Evolutionary conservation across 768 basidiomycete species (phyloP), one percentile per base, ranked within the genome.

Genomic region (Baorangia bicolor): DNA sequence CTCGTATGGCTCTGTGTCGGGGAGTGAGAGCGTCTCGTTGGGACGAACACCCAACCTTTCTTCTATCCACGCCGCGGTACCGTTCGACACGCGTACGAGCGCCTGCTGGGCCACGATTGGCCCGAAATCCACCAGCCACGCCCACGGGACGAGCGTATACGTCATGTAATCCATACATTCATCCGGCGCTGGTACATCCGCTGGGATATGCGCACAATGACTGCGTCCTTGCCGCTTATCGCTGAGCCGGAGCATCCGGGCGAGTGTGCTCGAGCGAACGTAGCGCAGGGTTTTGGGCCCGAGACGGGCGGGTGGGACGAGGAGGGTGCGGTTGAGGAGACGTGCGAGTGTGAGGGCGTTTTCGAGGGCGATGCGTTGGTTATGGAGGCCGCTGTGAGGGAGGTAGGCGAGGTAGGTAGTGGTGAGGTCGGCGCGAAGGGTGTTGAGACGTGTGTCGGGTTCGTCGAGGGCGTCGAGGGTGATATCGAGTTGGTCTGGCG

Each of bases 301-400:
- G 7, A 92, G 80, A 37, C 85, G 83, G 28, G 87, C 76, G 12
- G 87, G 87, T n/a, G 92, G 90, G 31, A 92, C 74, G 59, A 93
- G 81, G 31, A 93, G 77, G 12, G 90, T 94, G 56, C 90, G 86
- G 72, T 87, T 85, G 56, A 91, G 80, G 30, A 87, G 67, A 56
- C 72, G 75, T 2, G 90, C 78, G 48, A 93, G 79, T n/a, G 86
- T 75, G 20, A 92, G 78, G 3, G 89, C 92, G 63, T 94, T 94
- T 73, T 93, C 89, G 57, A 94, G 80, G 18, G 89, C 86, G 60
- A 94, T 91, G 33, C 90, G 85, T 72, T 93, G 90, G 69, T 91
- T 93, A 71, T 93, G 89, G 60, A 90, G 87, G 4, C 90, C 88
- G 58, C 88, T 90, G 67, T 93, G 90, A 13, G 91, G 90, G 20